Conservation (phyloP, 331 rosid species). For the Quercus tomentella region DNA sequence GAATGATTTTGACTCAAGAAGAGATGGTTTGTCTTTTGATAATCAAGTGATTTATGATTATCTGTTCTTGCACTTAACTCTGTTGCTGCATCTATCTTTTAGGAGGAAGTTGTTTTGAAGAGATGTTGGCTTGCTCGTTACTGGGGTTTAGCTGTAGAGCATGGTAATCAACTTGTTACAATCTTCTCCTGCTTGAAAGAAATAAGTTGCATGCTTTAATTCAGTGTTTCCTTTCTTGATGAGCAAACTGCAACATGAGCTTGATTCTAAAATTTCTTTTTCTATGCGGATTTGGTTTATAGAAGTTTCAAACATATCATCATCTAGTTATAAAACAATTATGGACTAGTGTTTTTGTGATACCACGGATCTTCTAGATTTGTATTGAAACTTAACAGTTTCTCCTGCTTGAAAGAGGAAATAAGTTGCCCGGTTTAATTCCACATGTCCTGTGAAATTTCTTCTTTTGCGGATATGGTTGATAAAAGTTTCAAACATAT, state of each 20-base stretch:
- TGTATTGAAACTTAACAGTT: neutral
- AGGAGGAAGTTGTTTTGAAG: slow-evolving; percentile 99
- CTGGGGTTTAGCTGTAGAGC: slow-evolving; percentile 89
- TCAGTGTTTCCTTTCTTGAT: slow-evolving; percentile 6
- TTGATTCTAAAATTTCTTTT: slow-evolving; percentile 6
- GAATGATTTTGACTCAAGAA: slow-evolving; percentile 98
- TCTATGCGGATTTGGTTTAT: neutral
- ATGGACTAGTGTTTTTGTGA: neutral
- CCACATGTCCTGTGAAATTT: neutral
- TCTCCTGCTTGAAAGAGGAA: slow-evolving; percentile 15
- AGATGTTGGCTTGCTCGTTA: slow-evolving; percentile 99
- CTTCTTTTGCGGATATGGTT: neutral
- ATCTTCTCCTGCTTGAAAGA: slow-evolving; percentile 17
- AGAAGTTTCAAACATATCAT: neutral
- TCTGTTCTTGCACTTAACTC: slow-evolving; percentile 19
- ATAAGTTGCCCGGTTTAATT: slow-evolving; percentile 13
- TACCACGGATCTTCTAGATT: too few relatives aligned
- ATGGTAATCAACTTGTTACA: slow-evolving; percentile 51
- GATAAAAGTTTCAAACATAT: neutral
- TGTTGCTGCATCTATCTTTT: slow-evolving; percentile 18
- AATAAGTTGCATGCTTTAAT: slow-evolving; percentile 15
- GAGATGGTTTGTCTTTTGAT: slow-evolving; percentile 78
- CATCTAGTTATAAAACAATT: neutral
- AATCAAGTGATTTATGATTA: neutral
- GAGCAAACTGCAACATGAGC: slow-evolving; percentile 3